A percentile compares a stretch with the other conserved stretches of the same genome.
These are phyloP conservation scores for Phaffomyces opuntiae DNA, from an alignment of 805 yeast genomes.

Conservation along the genomic window DNA sequence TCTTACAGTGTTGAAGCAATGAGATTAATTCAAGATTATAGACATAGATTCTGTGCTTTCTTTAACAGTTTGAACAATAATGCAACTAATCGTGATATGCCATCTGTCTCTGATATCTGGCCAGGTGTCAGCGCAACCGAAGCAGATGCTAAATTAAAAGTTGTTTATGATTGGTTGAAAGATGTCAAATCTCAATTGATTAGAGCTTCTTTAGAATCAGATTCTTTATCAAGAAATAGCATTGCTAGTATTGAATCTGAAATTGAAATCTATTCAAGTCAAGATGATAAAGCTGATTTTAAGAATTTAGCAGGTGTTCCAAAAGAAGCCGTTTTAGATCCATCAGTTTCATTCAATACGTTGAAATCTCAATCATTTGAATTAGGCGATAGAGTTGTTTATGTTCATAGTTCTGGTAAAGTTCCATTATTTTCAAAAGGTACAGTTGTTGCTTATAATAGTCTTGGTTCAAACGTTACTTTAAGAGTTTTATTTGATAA, in stretches of 20 bases:
- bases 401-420: conserved; percentile 79
- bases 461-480: conserved; percentile 44
- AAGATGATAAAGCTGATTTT: conserved; percentile 38
- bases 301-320: conserved; percentile 78
- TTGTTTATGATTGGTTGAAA: conserved; percentile 36
- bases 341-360: conserved; percentile 62
- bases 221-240: conserved; percentile 62
- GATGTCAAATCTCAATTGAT: conserved; percentile 47
- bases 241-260: conserved; percentile 60
- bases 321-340: conserved; percentile 71
- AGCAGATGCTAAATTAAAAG: conserved; percentile 22
- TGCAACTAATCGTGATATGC: conserved; percentile 23
- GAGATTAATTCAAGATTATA: conserved; percentile 55
- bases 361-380: conserved; percentile 70
- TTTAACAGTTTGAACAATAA: conserved; percentile 34
- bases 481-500: conserved; percentile 80
- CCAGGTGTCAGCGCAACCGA: conserved; percentile 28
- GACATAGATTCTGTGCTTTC: conserved; percentile 52
- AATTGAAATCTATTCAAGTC: conserved; percentile 38
- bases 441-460: conserved; percentile 74
- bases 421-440: conserved; percentile 86
- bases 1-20: conserved; percentile 74
- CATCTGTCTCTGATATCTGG: conserved; percentile 25
- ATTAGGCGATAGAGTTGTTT: conserved; percentile 86
- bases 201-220: conserved; percentile 69